These are phyloP conservation scores for Dalbergia oliveri DNA, from an alignment of 306 rosid genomes.

Conservation along the genomic window DNA sequence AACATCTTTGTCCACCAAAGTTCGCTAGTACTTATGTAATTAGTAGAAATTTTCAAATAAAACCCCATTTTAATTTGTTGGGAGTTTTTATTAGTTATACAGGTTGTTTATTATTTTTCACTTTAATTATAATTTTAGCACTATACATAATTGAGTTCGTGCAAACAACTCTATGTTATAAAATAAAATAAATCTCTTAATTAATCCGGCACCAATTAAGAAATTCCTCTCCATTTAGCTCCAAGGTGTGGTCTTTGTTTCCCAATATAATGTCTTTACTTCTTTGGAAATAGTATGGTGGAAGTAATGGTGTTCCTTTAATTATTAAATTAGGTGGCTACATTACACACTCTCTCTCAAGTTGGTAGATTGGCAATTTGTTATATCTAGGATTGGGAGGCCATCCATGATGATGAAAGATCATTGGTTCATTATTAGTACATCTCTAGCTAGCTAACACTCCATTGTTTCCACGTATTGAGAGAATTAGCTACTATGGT, in stretches of 20 bases:
- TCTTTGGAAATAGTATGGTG: neutral
- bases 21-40: neutral
- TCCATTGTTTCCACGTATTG: slow-evolving; percentile 2
- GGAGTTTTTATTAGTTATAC: neutral
- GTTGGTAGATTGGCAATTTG: slow-evolving; percentile 48
- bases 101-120: too few species aligned
- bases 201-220: neutral
- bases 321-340: slow-evolving; percentile 31
- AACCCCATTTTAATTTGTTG: neutral
- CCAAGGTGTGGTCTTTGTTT: neutral
- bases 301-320: neutral
- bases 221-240: neutral
- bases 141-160: too few species aligned
- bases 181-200: neutral
- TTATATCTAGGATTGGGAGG: slow-evolving; percentile 7
- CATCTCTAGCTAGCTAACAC: neutral
- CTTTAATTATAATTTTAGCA: too few species aligned
- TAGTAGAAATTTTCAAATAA: neutral
- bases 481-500: neutral
- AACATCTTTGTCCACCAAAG: slow-evolving; percentile 37
- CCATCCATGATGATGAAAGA: slow-evolving; percentile 17
- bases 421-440: slow-evolving; percentile 37
- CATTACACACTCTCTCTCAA: neutral
- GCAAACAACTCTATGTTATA: too few species aligned
- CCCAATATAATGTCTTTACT: neutral